Conservation (phyloP, 495 filamentous ascomycete genomes). For the Aspergillus avenaceus region DNA sequence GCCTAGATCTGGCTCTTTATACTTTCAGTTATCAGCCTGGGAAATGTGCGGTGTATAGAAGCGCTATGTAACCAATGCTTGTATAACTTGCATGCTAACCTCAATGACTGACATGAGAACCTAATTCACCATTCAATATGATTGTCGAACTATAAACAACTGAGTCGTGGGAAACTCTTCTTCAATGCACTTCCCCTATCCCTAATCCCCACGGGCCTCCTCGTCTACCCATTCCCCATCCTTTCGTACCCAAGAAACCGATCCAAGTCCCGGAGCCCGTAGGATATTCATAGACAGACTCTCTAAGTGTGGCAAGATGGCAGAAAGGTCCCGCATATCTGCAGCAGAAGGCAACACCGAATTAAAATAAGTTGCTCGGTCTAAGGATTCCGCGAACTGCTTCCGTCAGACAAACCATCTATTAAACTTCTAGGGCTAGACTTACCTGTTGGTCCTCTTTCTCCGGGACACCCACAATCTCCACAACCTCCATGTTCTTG, state of each 20-base stretch:
- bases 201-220: not conserved
- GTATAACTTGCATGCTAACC: no score
- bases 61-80: no score
- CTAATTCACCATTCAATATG: no score
- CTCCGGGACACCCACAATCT: constrained; percentile 7
- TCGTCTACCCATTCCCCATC: constrained; percentile 5
- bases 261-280: not conserved
- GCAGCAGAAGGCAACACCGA: not conserved
- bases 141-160: no score
- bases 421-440: not conserved
- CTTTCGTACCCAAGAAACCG: not conserved
- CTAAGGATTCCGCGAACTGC: not conserved
- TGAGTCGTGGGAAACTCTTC: no score
- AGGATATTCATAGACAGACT: constrained; percentile 7
- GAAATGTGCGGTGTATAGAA: no score
- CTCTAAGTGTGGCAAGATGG: not conserved
- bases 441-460: not conserved
- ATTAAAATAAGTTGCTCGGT: not conserved
- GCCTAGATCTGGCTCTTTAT: no score
- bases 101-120: no score
- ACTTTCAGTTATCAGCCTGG: no score
- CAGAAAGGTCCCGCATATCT: not conserved
- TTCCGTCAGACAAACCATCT: not conserved
- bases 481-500: not conserved
- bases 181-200: not conserved